Base-by-base conservation (phyloP, 2,329 filamentous ascomycete species). In the Cadophora gregata region DNA sequence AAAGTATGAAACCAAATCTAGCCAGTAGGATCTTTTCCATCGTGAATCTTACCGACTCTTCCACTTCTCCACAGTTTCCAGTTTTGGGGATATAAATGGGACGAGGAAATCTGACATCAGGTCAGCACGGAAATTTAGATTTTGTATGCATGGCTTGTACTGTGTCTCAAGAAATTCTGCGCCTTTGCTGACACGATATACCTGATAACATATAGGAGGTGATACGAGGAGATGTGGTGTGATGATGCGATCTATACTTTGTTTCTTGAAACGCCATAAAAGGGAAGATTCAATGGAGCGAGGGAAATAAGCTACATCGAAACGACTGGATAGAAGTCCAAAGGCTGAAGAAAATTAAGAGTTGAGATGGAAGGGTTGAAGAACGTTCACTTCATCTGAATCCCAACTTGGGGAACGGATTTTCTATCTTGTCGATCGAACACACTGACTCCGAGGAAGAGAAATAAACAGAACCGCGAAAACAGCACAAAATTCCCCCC, bases 101-200 rank as follows among this genome's bases (percentile, higher is more conserved):
- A 51, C 3, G 48, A 27, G 48, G 25, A 51, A n/a, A 51, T 51
- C 48, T 51, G 25, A 51, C 48, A 51, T 51, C 48, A 51, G 48
- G 16, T 29, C 14, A 45, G 42, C 42, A 21, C 42, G 42, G 42
- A 45, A 45, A 45, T 45, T 45, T 16, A 7, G 19, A 4, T 45
- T 42, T 3, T 42, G 16, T 19, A n/a, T 45, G 42, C 42, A 45
- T 51, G 12, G 4, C 10, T 50, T 12, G 7, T n/a, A 27, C 25
- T 29, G 8, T 7, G 25, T 19, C 19, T 51, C 48, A 19, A 3
- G 12, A 51, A 27, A 19, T 8, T 51, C 48, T 19, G 25, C 19
- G 31, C 24, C 3, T 19, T 51, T 16, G 48, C 48, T 29, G 48
- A 51, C 48, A 14, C n/a, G 25, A 31, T 3, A 7, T 51, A n/a